Evolutionary conservation across 495 filamentous ascomycete species (phyloP), one percentile per base, ranked within the genome.

Genomic region (Immersiella caudata): DNA sequence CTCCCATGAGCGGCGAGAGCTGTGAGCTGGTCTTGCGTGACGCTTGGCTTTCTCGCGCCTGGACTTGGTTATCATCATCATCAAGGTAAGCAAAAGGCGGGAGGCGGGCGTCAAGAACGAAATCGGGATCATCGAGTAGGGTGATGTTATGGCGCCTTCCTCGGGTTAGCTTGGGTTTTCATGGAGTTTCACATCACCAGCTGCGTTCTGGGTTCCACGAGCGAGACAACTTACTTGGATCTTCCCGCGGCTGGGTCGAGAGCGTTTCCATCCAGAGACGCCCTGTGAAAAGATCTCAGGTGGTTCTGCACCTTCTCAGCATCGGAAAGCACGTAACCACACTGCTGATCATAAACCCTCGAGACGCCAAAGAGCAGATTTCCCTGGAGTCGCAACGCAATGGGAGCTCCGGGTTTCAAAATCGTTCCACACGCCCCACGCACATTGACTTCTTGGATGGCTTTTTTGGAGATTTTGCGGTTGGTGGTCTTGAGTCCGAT

Each of bases 311-410:
- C 88, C 63, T 85, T 86, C 75, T 94, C 89, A 6, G 90, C 88
- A 72, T 98, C 95, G 12, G 85, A 80, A 26, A 96, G 86, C 12
- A 95, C 86, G 76, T 97, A 97, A 16, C 86, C 86, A 68, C 90
- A 96, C 79, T 98, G 95, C 71, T 96, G 90, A 24, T 84, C 85
- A 73, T 92, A 96, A 16, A 97, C 93, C 64, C 91, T 85, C 20
- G 92, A 89, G 29, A 97, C 88, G 6, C 93, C 93, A 75, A 90
- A 94, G 21, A 99, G 86, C 29, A 99, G 80, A 71, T 90, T 97
- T 11, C 94, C 93, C 76, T 99, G 95, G 35, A 99, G 86, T 18
- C 95, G 90, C 73, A 99, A 78, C 2, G 95, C 95, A 83, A 99
- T 91, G 11, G 95, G 95, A 6, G 91, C 93, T 25, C 88, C 89